A percentile compares a stretch with the other conserved stretches of the same genome.
Conservation (phyloP, 78 protist genomes). For the Dictyostelium firmibasis region DNA sequence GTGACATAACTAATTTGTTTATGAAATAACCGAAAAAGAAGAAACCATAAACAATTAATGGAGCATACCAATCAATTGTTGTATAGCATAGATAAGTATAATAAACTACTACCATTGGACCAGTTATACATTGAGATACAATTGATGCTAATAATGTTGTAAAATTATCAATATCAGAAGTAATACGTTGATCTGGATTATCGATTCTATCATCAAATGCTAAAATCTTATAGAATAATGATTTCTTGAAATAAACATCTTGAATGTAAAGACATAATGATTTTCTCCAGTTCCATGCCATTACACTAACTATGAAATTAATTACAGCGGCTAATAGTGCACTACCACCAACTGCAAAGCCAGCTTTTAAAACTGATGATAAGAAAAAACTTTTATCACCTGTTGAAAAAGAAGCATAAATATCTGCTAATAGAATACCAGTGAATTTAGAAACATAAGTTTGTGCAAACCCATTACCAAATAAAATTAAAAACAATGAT, state of each 20-base stretch:
- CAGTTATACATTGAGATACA: slow-evolving; percentile 40
- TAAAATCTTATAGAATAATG: slow-evolving; percentile 28
- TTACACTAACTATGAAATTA: background rate
- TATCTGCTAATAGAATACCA: slow-evolving; percentile 14
- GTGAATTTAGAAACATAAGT: slow-evolving; percentile 35
- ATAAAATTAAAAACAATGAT: background rate
- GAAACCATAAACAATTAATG: slow-evolving; percentile 54
- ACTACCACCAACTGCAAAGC: background rate
- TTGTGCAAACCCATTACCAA: slow-evolving; percentile 40
- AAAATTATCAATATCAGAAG: slow-evolving; percentile 74
- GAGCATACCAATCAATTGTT: slow-evolving; percentile 82
- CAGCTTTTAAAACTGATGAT: background rate
- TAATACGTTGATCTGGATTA: slow-evolving; percentile 80
- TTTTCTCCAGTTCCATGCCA: slow-evolving; percentile 64
- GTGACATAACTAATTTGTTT: slow-evolving; percentile 66
- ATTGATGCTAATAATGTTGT: slow-evolving; percentile 15
- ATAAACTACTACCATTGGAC: slow-evolving; percentile 52
- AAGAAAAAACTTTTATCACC: background rate
- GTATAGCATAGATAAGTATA: slow-evolving; percentile 60
- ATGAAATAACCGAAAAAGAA: slow-evolving; percentile 64
- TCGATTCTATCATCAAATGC: slow-evolving; percentile 40
- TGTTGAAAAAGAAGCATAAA: slow-evolving; percentile 7
- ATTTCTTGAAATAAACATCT: slow-evolving; percentile 10
- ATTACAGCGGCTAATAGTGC: slow-evolving; percentile 23
- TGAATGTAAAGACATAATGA: slow-evolving; percentile 32